Percentiles rank a stretch among this genome's conserved stretches.
Conservation (phyloP, 106 monocot species). For the Allium cepa region DNA sequence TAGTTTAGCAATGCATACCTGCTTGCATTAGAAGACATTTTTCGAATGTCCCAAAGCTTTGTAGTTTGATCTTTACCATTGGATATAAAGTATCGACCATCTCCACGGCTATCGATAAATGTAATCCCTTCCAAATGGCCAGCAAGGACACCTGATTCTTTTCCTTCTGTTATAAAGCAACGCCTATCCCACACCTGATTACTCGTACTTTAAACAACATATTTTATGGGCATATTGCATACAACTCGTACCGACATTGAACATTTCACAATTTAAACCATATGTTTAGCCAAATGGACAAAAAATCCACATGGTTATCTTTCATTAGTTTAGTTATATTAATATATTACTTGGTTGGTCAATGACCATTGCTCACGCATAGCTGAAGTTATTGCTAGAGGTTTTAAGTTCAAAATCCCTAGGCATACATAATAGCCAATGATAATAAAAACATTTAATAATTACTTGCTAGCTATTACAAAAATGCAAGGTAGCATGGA, state of each 20-base stretch:
- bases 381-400: too few relatives aligned
- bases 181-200: slow-evolving; percentile 94
- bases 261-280: neutral
- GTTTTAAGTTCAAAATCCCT: too few relatives aligned
- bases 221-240: neutral
- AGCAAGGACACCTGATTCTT: slow-evolving; percentile 51
- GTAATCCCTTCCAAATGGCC: slow-evolving; percentile 96
- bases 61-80: slow-evolving; percentile 94
- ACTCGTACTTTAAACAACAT: slow-evolving; percentile 2
- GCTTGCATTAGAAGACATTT: slow-evolving; percentile 42
- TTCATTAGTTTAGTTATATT: too few relatives aligned
- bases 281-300: neutral
- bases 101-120: slow-evolving; percentile 86
- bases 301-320: too few relatives aligned
- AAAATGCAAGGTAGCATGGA: too few relatives aligned
- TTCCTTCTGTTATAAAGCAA: slow-evolving; percentile 41
- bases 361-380: too few relatives aligned
- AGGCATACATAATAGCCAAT: too few relatives aligned
- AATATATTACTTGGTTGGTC: too few relatives aligned
- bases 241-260: neutral
- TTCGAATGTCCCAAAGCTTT: slow-evolving; percentile 91
- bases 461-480: too few relatives aligned
- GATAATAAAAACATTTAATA: too few relatives aligned
- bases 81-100: slow-evolving; percentile 93
- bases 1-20: neutral